Percentiles rank a stretch among this genome's conserved stretches.
Conservation (phyloP, 495 filamentous ascomycete genomes). For the Neurospora intermedia region DNA sequence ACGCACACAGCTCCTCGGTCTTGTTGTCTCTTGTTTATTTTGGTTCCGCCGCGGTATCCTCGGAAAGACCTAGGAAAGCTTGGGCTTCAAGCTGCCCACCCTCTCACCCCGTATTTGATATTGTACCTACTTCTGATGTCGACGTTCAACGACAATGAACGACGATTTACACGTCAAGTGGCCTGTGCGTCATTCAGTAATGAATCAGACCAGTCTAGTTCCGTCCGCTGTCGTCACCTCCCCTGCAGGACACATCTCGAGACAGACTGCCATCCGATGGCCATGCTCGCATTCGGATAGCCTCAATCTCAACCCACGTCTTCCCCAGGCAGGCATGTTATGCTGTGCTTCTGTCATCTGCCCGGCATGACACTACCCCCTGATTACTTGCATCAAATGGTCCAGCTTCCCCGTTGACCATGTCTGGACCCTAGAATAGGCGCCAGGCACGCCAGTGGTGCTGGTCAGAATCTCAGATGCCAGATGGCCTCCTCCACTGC, state of each 20-base stretch:
- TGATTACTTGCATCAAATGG: not conserved
- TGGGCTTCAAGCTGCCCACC: not conserved
- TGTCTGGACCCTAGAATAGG: not conserved
- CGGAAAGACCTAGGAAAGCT: not conserved
- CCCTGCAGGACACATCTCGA: slow-evolving; percentile 32
- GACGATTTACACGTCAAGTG: not conserved
- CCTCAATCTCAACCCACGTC: not conserved
- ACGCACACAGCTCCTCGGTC: not conserved
- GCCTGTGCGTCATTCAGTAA: not conserved
- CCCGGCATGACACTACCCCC: not conserved
- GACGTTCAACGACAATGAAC: not conserved
- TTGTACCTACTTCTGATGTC: not conserved
- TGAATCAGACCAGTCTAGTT: not conserved
- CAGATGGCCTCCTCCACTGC: not conserved
- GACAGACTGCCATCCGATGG: slow-evolving; percentile 51
- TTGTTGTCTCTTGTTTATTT: not conserved
- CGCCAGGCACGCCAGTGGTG: not conserved
- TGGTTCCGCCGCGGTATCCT: not conserved
- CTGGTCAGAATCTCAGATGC: not conserved
- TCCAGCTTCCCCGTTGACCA: not conserved
- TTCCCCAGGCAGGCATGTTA: not conserved
- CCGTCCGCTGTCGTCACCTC: not conserved
- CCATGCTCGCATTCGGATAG: slow-evolving; percentile 32
- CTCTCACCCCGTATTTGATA: not conserved
- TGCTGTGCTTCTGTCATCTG: not conserved